A percentile compares a stretch with the other conserved stretches of the same genome.
Evolutionary conservation across 176 grass and related monocot species (phyloP).

Genomic region (Eremochloa ophiuroides): DNA sequence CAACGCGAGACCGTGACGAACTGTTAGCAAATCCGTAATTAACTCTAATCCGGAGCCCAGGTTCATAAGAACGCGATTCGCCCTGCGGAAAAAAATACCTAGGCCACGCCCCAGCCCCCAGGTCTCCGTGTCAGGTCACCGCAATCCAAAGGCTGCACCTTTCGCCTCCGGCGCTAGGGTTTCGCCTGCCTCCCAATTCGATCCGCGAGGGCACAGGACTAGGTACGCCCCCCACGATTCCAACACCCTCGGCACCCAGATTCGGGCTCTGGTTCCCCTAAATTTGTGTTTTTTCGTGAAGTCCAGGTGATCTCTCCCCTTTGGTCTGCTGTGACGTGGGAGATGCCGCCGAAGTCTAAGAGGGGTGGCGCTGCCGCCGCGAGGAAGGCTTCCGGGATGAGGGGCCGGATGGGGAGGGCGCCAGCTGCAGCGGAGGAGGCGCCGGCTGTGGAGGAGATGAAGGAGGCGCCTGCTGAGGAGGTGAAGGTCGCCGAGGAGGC

Average conservation of each 20-base stretch:
- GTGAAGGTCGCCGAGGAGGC: slow-evolving; percentile 37
- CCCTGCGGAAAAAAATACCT: background rate
- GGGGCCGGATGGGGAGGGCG: slow-evolving; percentile 20
- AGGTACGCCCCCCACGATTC: slow-evolving; percentile 16
- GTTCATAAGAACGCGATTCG: background rate
- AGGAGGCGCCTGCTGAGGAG: slow-evolving; percentile 20
- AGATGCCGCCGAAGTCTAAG: slow-evolving; percentile 69
- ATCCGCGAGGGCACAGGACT: background rate
- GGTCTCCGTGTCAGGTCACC: slow-evolving; percentile 2
- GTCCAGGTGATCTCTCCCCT: background rate
- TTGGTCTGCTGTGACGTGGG: slow-evolving; percentile 9
- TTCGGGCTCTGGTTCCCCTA: background rate
- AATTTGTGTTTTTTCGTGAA: background rate
- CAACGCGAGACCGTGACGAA: background rate
- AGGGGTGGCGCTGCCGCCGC: slow-evolving; percentile 36
- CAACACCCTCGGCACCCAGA: background rate
- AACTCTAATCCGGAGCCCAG: background rate
- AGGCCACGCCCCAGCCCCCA: background rate
- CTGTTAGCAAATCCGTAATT: slow-evolving; percentile 33
- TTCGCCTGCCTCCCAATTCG: slow-evolving; percentile 25
- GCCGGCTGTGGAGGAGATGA: slow-evolving; percentile 15
- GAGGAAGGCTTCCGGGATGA: slow-evolving; percentile 28
- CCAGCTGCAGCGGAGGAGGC: slow-evolving; percentile 18
- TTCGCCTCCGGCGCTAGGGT: slow-evolving; percentile 36
- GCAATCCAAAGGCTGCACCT: slow-evolving; percentile 11